Evolutionary conservation across 805 yeast genomes (phyloP), one percentile per base, ranked within the genome.

Genomic region (Alloascoidea hylecoeti): DNA sequence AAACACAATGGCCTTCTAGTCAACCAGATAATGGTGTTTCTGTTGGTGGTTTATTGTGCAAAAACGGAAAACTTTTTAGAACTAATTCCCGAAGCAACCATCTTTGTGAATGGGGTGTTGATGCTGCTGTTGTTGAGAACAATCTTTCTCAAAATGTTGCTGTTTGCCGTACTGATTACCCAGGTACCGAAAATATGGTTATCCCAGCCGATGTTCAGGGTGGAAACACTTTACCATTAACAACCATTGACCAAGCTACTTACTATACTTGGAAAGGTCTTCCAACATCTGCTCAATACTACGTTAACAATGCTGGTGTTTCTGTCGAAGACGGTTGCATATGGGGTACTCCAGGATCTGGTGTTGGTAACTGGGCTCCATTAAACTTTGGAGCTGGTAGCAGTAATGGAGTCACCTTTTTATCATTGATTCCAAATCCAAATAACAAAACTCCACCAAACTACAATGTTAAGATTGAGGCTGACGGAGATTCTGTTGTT

Each of bases 151-250:
- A 78, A 42, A 68, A 69, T 38, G 86, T 89, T 50, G 89, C 97
- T 42, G 64, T 92, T 53, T 92, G 98, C 72, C 82, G 96, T 70
- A 89, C 98, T 44, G 98, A 89, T 61, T 89, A 89, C 75, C 98
- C 98, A 55, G 98, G 98, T 66, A 79, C 96, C 46, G 98, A 89
- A 69, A 86, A 86, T 73, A 92, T 89, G 97, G 94, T 78, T 48
- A 71, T 89, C 44, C 97, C 98, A 58, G 88, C 97, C 43, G 66
- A 73, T 45, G 80, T 88, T 38, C 58, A 57, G 23, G 81, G 79
- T 42, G 95, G 95, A 50, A 51, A 64, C 30, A 49, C 70, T 30
- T 59, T 68, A 52, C 78, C 80, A 41, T 64, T 86, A 49, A 69
- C 95, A 39, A 94, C 80, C 48, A 96, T 88, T 45, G 70, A 85